These are phyloP conservation scores for Candida hispaniensis DNA, from an alignment of 805 yeast species.

Conservation along the genomic window DNA sequence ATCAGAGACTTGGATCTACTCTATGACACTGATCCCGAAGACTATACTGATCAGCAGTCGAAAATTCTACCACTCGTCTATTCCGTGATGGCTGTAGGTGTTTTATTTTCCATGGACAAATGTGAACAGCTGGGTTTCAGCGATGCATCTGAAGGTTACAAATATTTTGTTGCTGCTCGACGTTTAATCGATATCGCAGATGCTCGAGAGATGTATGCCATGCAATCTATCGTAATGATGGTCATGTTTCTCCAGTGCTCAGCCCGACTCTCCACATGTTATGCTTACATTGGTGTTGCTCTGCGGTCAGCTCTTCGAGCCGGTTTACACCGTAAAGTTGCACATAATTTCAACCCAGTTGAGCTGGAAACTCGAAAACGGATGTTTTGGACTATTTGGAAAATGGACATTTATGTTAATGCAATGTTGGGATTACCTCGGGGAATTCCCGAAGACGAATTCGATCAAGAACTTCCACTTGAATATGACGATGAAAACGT, in stretches of 20 bases:
- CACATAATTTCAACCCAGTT: slow-evolving; percentile 56
- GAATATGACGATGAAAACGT: slow-evolving; percentile 83
- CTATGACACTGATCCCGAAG: slow-evolving; percentile 63
- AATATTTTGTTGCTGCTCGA: slow-evolving; percentile 71
- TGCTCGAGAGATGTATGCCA: slow-evolving; percentile 69
- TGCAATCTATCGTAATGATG: slow-evolving; percentile 81
- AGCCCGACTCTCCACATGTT: slow-evolving; percentile 76
- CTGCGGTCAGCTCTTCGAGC: slow-evolving; percentile 70
- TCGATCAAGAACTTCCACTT: slow-evolving; percentile 76
- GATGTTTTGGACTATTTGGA: slow-evolving; percentile 79
- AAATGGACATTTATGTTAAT: slow-evolving; percentile 82
- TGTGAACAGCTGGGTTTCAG: slow-evolving; percentile 34
- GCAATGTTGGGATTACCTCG: slow-evolving; percentile 80
- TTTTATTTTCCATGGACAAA: slow-evolving; percentile 44
- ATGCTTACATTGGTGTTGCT: slow-evolving; percentile 83
- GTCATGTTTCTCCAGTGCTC: slow-evolving; percentile 78
- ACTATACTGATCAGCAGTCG: slow-evolving; percentile 61
- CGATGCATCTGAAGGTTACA: slow-evolving; percentile 51
- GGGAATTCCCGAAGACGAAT: slow-evolving; percentile 62
- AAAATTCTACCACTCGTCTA: slow-evolving; percentile 70
- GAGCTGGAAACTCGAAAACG: slow-evolving; percentile 77
- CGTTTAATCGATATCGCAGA: slow-evolving; percentile 72
- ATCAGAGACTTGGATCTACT: slow-evolving; percentile 62
- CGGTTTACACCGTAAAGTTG: slow-evolving; percentile 68
- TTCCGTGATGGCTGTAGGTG: slow-evolving; percentile 83